phyloP scores from a whole-genome alignment of 2,329 filamentous ascomycete species.

The Alternaria consortialis region DNA sequence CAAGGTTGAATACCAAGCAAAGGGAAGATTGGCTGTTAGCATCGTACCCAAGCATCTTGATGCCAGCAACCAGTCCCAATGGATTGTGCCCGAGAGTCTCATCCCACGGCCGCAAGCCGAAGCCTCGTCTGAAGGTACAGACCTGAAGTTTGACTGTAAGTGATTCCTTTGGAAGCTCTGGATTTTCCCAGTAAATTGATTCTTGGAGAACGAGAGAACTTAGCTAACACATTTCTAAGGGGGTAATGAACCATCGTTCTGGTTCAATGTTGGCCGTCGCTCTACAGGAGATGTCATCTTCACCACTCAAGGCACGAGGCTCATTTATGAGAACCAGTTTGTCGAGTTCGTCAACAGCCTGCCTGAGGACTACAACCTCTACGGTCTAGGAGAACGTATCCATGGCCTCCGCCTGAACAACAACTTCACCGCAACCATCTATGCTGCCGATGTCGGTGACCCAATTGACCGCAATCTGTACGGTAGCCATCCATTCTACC shows the following conservation, averaged over 20 bases:
- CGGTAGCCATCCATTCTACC: slow-evolving; percentile 78
- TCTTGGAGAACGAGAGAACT: background rate
- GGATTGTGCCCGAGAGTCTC: slow-evolving; percentile 70
- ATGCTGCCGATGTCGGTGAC: slow-evolving; percentile 73
- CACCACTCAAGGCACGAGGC: slow-evolving; percentile 67
- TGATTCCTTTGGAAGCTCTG: background rate
- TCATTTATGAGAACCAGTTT: slow-evolving; percentile 81
- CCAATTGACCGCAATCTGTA: slow-evolving; percentile 74
- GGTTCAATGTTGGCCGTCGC: slow-evolving; percentile 64
- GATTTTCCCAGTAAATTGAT: background rate
- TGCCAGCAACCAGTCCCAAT: slow-evolving; percentile 70
- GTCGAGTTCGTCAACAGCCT: slow-evolving; percentile 74
- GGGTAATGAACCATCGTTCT: slow-evolving; percentile 67
- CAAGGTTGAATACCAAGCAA: slow-evolving; percentile 72
- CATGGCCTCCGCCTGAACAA: slow-evolving; percentile 75
- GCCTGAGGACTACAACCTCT: slow-evolving; percentile 77
- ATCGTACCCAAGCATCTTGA: slow-evolving; percentile 73
- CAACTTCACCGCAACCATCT: slow-evolving; percentile 74
- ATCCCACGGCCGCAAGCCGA: slow-evolving; percentile 66
- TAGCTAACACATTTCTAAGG: slow-evolving; percentile 43
- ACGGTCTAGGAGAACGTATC: slow-evolving; percentile 78
- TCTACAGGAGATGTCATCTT: slow-evolving; percentile 74
- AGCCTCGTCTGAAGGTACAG: slow-evolving; percentile 48
- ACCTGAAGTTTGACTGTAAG: slow-evolving; percentile 59
- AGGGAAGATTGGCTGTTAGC: slow-evolving; percentile 72